These are phyloP conservation scores for Zangia roseola DNA, from an alignment of 768 basidiomycete species.

Conservation along the genomic window DNA sequence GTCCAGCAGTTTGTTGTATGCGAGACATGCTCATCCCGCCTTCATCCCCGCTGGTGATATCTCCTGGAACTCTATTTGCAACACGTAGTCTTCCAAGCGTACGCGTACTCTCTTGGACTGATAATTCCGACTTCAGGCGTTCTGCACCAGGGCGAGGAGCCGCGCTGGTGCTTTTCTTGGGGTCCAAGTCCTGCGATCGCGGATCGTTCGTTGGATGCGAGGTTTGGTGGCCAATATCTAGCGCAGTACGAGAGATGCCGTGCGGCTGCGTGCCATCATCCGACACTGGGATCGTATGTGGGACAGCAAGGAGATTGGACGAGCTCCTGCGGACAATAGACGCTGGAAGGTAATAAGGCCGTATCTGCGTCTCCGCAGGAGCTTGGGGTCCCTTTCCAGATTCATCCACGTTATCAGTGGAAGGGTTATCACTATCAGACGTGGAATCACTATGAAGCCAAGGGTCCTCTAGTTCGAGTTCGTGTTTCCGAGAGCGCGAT, in stretches of 20 bases:
- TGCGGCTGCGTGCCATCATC: conserved; percentile 7
- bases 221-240: neutral
- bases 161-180: neutral
- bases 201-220: neutral
- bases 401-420: neutral
- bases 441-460: conserved; percentile 33
- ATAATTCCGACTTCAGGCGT: conserved; percentile 16
- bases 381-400: conserved; percentile 1
- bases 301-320: conserved; percentile 19
- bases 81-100: conserved; percentile 48
- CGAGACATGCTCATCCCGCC: conserved; percentile 21
- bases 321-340: conserved; percentile 20
- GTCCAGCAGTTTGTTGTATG: neutral
- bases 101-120: conserved; percentile 31
- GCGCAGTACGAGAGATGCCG: neutral
- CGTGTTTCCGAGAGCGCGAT: conserved; percentile 36
- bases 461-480: conserved; percentile 31
- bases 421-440: conserved; percentile 3
- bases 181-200: conserved; percentile 6
- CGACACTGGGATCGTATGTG: conserved; percentile 9
- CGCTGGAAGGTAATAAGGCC: conserved; percentile 24
- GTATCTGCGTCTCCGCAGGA: conserved; percentile 17
- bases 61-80: conserved; percentile 48
- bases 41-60: conserved; percentile 37
- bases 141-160: conserved; percentile 9